Percentiles rank a stretch among this genome's conserved stretches.
phyloP scores from a whole-genome alignment of 345 rosid genomes.

The Iberis pinnata region DNA sequence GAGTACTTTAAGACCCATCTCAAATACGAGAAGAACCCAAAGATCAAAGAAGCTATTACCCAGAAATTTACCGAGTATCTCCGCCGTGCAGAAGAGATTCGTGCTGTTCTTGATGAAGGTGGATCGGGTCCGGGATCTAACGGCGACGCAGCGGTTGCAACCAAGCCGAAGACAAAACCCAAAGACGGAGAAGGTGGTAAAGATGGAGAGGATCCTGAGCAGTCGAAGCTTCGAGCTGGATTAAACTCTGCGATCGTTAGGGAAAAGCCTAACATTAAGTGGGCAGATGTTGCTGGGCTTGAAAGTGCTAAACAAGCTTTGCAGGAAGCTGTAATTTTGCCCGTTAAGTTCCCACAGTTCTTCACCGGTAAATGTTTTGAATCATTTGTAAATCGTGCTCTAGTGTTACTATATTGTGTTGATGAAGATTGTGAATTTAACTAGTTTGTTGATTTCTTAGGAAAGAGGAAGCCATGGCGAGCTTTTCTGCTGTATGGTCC shows the following conservation, averaged over 20 bases:
- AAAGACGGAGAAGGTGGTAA: slow-evolving; percentile 65
- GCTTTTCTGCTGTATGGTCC: slow-evolving; percentile 91
- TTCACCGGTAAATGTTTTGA: slow-evolving; percentile 51
- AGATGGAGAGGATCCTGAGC: slow-evolving; percentile 80
- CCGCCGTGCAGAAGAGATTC: slow-evolving; percentile 95
- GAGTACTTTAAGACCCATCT: slow-evolving; percentile 93
- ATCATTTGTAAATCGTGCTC: neutral
- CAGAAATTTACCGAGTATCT: slow-evolving; percentile 82
- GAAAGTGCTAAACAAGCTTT: slow-evolving; percentile 88
- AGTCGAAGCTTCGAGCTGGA: slow-evolving; percentile 70
- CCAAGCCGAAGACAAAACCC: slow-evolving; percentile 61
- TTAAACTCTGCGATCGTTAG: slow-evolving; percentile 74
- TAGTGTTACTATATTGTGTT: too few species aligned
- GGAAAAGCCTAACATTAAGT: slow-evolving; percentile 82
- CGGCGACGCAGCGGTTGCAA: slow-evolving; percentile 71
- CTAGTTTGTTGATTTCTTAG: slow-evolving; percentile 23
- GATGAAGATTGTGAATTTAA: neutral
- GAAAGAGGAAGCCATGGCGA: slow-evolving; percentile 91
- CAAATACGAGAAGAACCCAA: slow-evolving; percentile 92
- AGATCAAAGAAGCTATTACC: slow-evolving; percentile 76
- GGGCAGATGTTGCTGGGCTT: slow-evolving; percentile 92
- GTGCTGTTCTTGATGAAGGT: slow-evolving; percentile 80
- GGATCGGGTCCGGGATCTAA: slow-evolving; percentile 64
- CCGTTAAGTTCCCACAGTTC: slow-evolving; percentile 93
- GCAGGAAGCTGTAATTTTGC: slow-evolving; percentile 93